Evolutionary conservation across 202 grass and related monocot genomes (phyloP), one percentile per base, ranked within the genome.

Genomic region (Carex sylvatica): DNA sequence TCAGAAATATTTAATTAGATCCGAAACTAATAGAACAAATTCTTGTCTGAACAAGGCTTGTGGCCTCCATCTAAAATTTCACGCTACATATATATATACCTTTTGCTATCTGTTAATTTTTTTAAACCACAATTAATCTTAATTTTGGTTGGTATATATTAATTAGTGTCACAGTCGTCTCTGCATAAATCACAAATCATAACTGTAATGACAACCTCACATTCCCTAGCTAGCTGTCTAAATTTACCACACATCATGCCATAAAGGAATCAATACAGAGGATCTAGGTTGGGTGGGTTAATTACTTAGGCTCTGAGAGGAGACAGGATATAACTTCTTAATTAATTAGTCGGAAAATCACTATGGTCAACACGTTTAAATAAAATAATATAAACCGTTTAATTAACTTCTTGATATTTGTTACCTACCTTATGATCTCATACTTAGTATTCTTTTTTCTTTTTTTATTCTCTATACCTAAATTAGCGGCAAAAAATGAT

Each of bases 371-470:
- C 42, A 72, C 68, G 9, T 49, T 51, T 26, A 1, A 49, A 49
- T 51, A 26, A 68, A 22, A 72, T 51, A 51, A 72, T 47, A 49
- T 51, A 72, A 72, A 24, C 70, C 44, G 70, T 73, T 47, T 73
- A 73, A 28, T 47, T 73, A 73, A 28, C 70, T 73, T 73, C 20
- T 46, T 47, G 38, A 71, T 51, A 52, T 52, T 73, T 73, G 9
- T 16, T 49, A 51, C 70, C 40, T 26, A 51, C 10, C 70, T 73
- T 23, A 19, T 40, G 38, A 40, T 40, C 38, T 40, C 38, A 40
- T 40, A 40, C 8, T 40, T 8, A 40, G 38, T 40, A 40, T 40
- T 40, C 6, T 6, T 33, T 70, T 70, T 31, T n/a, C n/a, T n/a
- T 72, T 73, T 20, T 73, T 73, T 73, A 73, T 26, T 73, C 44